Conservation (phyloP, 306 rosid species). For the Luffa acutangula region DNA sequence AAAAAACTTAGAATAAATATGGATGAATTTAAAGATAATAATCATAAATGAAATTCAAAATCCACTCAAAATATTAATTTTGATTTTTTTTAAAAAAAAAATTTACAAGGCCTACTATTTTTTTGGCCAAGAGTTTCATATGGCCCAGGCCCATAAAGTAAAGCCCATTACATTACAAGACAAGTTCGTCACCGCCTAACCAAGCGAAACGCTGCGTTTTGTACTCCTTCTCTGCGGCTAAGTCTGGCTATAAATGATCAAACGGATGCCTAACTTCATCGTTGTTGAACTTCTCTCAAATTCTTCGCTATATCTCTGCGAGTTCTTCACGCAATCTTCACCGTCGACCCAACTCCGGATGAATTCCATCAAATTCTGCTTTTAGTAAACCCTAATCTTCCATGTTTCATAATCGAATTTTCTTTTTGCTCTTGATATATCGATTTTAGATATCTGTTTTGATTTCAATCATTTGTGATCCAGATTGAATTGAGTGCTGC, state of each 20-base stretch:
- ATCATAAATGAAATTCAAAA: no score
- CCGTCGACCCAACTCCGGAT: constrained; percentile 2
- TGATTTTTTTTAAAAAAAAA: no score
- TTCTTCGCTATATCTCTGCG: constrained; percentile 1
- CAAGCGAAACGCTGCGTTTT: background rate
- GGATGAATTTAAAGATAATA: no score
- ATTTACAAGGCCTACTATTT: background rate
- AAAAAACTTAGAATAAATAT: no score
- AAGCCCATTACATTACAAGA: background rate
- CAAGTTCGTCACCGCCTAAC: background rate
- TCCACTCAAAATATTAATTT: no score
- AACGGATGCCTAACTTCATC: background rate
- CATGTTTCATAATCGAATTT: background rate
- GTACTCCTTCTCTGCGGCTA: background rate
- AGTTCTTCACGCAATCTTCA: background rate
- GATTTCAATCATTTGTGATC: background rate
- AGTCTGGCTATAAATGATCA: background rate
- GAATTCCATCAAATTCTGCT: background rate
- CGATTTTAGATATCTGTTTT: background rate
- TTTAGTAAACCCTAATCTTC: constrained; percentile 11
- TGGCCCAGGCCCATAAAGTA: background rate
- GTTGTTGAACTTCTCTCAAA: background rate
- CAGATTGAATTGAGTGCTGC: background rate
- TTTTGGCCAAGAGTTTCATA: background rate
- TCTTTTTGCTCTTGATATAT: background rate